A percentile compares a stretch with the other conserved stretches of the same genome.
Evolutionary conservation across 2,329 filamentous ascomycete genomes (phyloP).

Genomic region (Graphilbum ipis-grandicollis): DNA sequence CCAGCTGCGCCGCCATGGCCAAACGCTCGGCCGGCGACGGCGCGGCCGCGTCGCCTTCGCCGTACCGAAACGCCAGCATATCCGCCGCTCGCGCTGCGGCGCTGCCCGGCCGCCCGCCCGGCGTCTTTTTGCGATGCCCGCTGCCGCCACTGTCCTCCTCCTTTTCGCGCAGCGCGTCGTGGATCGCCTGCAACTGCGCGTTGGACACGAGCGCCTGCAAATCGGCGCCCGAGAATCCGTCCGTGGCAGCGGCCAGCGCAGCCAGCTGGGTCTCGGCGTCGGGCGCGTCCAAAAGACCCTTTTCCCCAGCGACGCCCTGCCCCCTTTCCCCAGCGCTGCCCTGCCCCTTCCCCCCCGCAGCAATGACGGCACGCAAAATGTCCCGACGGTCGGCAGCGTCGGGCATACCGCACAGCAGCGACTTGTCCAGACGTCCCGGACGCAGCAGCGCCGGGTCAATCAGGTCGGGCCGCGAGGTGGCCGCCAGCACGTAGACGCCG

Average conservation of each 20-base stretch:
- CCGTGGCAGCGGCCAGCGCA: constrained; percentile 65
- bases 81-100: too few species aligned
- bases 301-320: background rate
- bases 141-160: too few species aligned
- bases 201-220: constrained; percentile 92
- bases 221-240: constrained; percentile 88
- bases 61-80: constrained; percentile 76
- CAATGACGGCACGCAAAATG: constrained; percentile 59
- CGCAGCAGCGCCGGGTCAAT: constrained; percentile 88
- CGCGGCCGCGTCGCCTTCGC: constrained; percentile 32
- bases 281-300: background rate
- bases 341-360: constrained; percentile 8
- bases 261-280: constrained; percentile 23
- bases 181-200: constrained; percentile 90
- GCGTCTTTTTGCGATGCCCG: background rate
- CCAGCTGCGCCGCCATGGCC: constrained; percentile 63
- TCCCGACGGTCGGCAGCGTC: constrained; percentile 65
- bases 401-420: constrained; percentile 79
- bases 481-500: constrained; percentile 90
- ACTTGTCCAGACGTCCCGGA: constrained; percentile 87
- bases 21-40: constrained; percentile 56
- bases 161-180: constrained; percentile 49
- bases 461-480: constrained; percentile 80
- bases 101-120: too few species aligned
- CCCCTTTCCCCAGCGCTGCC: constrained; percentile 17